phyloP scores from a whole-genome alignment of 495 filamentous ascomycete species.

The Daldinia decipiens region DNA sequence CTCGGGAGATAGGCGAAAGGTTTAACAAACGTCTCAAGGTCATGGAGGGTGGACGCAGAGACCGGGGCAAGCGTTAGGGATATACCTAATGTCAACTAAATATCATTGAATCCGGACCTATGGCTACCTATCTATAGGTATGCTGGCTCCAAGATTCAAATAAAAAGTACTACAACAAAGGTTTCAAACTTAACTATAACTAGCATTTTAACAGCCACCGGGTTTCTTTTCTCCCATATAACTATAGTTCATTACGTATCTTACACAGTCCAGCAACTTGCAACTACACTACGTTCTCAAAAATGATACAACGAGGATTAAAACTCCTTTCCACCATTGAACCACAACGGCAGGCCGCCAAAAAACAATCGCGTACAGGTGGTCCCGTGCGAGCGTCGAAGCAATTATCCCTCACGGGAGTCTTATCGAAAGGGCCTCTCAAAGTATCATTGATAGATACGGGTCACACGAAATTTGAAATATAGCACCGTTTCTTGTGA shows the following conservation, averaged over 20 bases:
- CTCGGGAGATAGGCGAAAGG: constrained; percentile 67
- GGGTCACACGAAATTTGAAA: background rate
- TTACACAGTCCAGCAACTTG: background rate
- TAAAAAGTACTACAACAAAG: background rate
- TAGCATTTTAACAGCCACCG: background rate
- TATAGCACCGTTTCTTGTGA: background rate
- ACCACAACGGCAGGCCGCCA: background rate
- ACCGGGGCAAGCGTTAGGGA: constrained; percentile 55
- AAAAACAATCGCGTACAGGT: background rate
- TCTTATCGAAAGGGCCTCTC: background rate
- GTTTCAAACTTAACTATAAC: background rate
- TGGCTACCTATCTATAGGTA: constrained; percentile 54
- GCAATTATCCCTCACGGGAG: background rate
- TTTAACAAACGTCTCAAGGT: constrained; percentile 81
- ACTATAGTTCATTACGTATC: background rate
- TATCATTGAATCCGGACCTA: constrained; percentile 66
- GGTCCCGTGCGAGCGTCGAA: background rate
- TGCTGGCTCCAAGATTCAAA: background rate
- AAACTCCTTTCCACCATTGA: background rate
- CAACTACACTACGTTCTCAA: background rate
- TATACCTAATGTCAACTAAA: background rate
- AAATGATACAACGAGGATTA: background rate
- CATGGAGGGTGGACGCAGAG: constrained; percentile 67
- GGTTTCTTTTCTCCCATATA: background rate
- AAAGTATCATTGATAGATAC: background rate